Evolutionary conservation across 129 eudicot genomes (phyloP).

Genomic region (Daucus carota): DNA sequence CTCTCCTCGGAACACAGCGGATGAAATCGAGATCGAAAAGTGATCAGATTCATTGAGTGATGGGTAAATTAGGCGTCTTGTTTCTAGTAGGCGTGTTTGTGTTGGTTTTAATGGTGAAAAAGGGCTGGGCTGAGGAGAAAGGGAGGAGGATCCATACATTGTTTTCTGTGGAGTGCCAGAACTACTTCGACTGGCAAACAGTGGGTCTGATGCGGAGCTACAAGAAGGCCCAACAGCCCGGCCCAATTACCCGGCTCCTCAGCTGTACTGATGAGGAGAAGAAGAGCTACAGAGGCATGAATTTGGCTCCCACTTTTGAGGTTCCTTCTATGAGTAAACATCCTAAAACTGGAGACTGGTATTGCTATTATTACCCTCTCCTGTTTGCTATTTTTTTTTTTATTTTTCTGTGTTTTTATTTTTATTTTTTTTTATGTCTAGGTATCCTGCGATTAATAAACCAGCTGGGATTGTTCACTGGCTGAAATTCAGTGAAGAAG

Average conservation of each 20-base stretch:
- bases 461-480: conserved; percentile 94
- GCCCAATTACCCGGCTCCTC: conserved; percentile 85
- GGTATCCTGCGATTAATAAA: conserved; percentile 98
- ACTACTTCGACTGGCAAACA: conserved; percentile 99
- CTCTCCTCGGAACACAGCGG: too few species aligned
- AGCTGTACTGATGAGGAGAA: conserved; percentile 91
- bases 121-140: conserved; percentile 31
- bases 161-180: conserved; percentile 91
- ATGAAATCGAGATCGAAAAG: conserved; percentile 37
- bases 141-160: conserved; percentile 77
- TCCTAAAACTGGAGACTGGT: conserved; percentile 98
- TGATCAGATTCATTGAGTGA: conserved; percentile 27
- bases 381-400: too few species aligned
- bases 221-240: conserved; percentile 79
- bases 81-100: conserved; percentile 11
- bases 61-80: conserved; percentile 20
- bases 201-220: conserved; percentile 93
- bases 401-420: too few species aligned
- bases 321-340: conserved; percentile 96
- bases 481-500: conserved; percentile 85
- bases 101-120: conserved; percentile 18
- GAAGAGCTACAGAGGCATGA: conserved; percentile 64
- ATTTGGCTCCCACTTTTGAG: conserved; percentile 91
- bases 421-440: too few species aligned
- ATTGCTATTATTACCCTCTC: too few species aligned